These are phyloP conservation scores for Capronia americana DNA, from an alignment of 2,329 filamentous ascomycete genomes.

Conservation along the genomic window DNA sequence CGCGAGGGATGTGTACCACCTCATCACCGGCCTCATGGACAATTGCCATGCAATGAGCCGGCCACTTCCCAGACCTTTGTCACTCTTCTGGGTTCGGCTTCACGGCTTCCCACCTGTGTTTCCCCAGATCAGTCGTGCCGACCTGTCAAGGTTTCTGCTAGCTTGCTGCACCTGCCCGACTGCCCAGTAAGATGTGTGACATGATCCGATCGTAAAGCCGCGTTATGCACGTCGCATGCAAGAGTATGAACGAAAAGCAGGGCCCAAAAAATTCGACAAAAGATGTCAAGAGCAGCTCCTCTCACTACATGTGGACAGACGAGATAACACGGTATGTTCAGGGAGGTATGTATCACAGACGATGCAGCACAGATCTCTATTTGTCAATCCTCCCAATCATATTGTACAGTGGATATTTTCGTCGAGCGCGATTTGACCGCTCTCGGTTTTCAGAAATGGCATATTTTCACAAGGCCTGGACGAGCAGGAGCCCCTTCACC, in stretches of 20 bases:
- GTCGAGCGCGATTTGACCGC: not conserved
- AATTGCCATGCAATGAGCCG: not conserved
- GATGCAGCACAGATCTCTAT: not conserved
- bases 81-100: not conserved
- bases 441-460: not conserved
- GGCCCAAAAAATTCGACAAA: not conserved
- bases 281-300: not conserved
- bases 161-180: not conserved
- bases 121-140: slow-evolving; percentile 9
- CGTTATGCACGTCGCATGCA: slow-evolving; percentile 16
- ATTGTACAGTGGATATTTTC: not conserved
- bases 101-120: slow-evolving; percentile 5
- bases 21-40: not conserved
- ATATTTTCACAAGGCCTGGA: not conserved
- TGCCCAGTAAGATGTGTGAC: not conserved
- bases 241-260: not conserved
- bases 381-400: not conserved
- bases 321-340: not conserved
- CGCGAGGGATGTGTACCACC: slow-evolving; percentile 3
- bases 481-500: not conserved
- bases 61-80: not conserved
- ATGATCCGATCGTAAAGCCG: not conserved
- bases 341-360: not conserved
- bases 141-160: slow-evolving; percentile 5
- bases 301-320: not conserved